phyloP scores from a whole-genome alignment of 148 eudicot species.

The Spergularia marina region DNA sequence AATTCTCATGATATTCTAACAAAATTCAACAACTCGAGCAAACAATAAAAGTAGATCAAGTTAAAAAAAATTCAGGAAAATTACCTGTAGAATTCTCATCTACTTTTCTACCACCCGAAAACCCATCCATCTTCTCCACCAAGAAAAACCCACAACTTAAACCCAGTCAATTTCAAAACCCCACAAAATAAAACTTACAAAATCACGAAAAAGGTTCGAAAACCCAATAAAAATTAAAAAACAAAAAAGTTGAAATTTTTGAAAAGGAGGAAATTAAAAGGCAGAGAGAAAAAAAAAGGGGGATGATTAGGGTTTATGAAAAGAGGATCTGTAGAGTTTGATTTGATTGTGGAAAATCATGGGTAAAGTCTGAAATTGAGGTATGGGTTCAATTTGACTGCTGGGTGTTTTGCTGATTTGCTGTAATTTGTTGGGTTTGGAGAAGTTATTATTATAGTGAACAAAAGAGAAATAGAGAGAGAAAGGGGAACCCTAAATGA shows the following conservation, averaged over 20 bases:
- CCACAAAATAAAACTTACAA: conserved; percentile 4
- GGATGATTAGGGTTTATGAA: conserved; percentile 13
- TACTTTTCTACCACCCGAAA: conserved; percentile 20
- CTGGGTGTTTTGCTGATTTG: neutral
- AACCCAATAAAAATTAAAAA: neutral
- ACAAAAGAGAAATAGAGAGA: neutral
- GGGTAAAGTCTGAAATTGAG: conserved; percentile 5
- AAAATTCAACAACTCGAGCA: neutral
- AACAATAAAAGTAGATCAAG: conserved; percentile 5
- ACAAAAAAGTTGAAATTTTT: neutral
- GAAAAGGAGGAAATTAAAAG: neutral
- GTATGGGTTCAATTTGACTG: conserved; percentile 21
- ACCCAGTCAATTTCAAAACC: conserved; percentile 11
- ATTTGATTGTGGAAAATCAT: neutral
- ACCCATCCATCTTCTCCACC: conserved; percentile 19
- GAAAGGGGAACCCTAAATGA: neutral
- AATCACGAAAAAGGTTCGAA: neutral
- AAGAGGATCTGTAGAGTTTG: conserved; percentile 11
- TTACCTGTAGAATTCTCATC: conserved; percentile 31
- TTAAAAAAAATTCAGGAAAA: neutral
- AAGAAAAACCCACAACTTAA: neutral
- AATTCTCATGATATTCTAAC: neutral
- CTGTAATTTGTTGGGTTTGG: neutral
- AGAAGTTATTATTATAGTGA: neutral
- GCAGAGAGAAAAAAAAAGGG: neutral